phyloP scores from a whole-genome alignment of 140 eudicot species.

The Oenanthe javanica region DNA sequence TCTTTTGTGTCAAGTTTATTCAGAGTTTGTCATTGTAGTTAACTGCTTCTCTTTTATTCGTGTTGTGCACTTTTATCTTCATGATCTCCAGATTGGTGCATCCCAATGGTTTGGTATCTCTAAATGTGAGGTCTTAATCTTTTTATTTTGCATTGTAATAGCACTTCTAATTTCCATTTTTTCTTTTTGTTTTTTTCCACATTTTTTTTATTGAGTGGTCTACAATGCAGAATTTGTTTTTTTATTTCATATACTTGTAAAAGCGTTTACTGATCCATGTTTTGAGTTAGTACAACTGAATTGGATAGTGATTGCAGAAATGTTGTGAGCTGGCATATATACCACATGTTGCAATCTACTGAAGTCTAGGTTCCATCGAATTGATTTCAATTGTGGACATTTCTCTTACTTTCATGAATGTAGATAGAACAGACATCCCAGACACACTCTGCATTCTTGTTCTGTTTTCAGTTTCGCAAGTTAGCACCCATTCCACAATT shows the following conservation, averaged over 20 bases:
- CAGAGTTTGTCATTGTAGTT: not conserved
- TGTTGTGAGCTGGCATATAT: not conserved
- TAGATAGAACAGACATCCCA: constrained; percentile 9
- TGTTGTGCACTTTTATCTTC: not conserved
- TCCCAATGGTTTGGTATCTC: not conserved
- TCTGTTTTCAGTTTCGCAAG: not conserved
- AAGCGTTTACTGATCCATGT: not conserved
- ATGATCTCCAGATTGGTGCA: not conserved
- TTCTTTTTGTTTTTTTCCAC: not conserved
- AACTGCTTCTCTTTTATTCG: not conserved
- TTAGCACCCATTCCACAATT: not conserved
- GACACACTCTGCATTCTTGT: constrained; percentile 14
- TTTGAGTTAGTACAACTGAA: not conserved
- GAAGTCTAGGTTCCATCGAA: not conserved
- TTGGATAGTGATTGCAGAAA: not conserved
- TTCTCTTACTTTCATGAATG: constrained; percentile 10
- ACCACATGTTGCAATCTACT: not conserved
- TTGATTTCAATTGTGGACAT: not conserved
- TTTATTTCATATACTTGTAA: too few relatives aligned
- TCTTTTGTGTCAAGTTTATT: not conserved
- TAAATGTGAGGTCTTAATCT: not conserved
- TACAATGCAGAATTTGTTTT: not conserved
- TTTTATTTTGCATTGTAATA: not conserved
- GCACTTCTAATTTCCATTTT: not conserved
- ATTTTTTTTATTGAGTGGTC: not conserved